Evolutionary conservation across 2,329 filamentous ascomycete species (phyloP), one percentile per base, ranked within the genome.

Genomic region (Cercospora janseana): DNA sequence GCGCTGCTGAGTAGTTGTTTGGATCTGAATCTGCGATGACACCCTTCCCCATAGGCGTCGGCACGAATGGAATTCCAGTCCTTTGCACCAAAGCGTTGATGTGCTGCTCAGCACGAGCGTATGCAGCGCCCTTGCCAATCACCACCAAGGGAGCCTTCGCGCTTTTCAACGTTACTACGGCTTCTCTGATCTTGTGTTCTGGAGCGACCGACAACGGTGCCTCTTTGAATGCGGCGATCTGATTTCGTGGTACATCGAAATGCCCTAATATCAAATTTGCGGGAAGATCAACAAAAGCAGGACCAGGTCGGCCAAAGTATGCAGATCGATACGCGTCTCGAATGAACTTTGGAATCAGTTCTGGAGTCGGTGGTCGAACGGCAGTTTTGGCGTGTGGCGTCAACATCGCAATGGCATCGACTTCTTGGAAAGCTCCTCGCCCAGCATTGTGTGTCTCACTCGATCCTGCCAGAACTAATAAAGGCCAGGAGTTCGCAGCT

Each of bases 1-100:
- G 71, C 3, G 79, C 77, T 38, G 77, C 75, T 2, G 78, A 77
- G 12, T 70, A 70, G 58, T 81, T 81, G 41, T 73, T 66, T 1
- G 72, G 69, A 59, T 79, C 75, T 0, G 75, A 78, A 56, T 81
- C 78, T 7, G 78, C 69, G 1, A 81, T 58, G 4, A 82, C 71
- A 16, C 79, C 79, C 60, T 81, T 81, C 4, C 78, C 79, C 77
- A 81, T 81, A 1, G 79, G 79, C 1, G 77, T 79, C 0, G 78
- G 77, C 5, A 82, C 66, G 60, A 82, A 81, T 0, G 78, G 78
- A 8, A 82, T 68, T 20, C 72, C 66, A 7, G 75, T 76, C 6
- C 59, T 58, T 37, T 77, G 64, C 18, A 80, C 68, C 21, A 81
- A 63, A 9, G 65, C 55, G 20, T 72, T 66, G 46, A 80, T 75